These are phyloP conservation scores for Fusarium bulbicola DNA, from an alignment of 2,329 filamentous ascomycete species.

Conservation along the genomic window DNA sequence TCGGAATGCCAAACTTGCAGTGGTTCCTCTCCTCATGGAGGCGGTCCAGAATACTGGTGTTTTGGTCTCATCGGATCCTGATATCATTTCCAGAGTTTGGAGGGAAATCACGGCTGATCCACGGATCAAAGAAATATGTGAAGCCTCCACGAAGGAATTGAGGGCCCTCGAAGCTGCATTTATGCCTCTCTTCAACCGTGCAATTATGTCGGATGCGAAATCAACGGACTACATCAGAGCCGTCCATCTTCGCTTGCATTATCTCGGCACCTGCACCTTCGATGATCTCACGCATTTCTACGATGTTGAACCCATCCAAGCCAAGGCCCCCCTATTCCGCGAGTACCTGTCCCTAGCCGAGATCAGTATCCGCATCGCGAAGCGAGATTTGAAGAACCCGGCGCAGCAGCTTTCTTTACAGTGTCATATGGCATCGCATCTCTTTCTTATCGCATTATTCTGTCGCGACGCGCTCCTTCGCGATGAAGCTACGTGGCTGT, in stretches of 20 bases:
- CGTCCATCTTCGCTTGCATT: constrained; percentile 47
- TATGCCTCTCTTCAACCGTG: constrained; percentile 46
- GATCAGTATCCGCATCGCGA: constrained; percentile 33
- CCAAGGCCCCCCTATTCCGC: constrained; percentile 43
- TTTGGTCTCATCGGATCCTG: neutral
- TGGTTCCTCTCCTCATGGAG: constrained; percentile 26
- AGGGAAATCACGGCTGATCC: constrained; percentile 2
- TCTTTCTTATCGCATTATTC: constrained; percentile 40
- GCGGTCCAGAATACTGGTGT: constrained; percentile 1
- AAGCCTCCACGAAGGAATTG: constrained; percentile 1
- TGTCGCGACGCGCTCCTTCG: constrained; percentile 47
- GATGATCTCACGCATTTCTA: constrained; percentile 42
- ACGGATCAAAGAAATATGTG: constrained; percentile 21
- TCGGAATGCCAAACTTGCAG: neutral
- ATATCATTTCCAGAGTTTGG: constrained; percentile 12
- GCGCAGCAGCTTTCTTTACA: constrained; percentile 41
- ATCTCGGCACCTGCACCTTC: constrained; percentile 42
- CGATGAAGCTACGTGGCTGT: constrained; percentile 44
- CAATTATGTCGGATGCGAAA: constrained; percentile 39
- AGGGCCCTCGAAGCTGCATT: constrained; percentile 44
- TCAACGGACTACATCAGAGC: constrained; percentile 45
- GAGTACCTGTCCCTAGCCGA: constrained; percentile 48
- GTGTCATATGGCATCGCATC: constrained; percentile 37
- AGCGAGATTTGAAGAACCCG: constrained; percentile 18
- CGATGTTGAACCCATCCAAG: constrained; percentile 25